phyloP scores from a whole-genome alignment of 2,329 filamentous ascomycete species.

The Fusarium compactum region DNA sequence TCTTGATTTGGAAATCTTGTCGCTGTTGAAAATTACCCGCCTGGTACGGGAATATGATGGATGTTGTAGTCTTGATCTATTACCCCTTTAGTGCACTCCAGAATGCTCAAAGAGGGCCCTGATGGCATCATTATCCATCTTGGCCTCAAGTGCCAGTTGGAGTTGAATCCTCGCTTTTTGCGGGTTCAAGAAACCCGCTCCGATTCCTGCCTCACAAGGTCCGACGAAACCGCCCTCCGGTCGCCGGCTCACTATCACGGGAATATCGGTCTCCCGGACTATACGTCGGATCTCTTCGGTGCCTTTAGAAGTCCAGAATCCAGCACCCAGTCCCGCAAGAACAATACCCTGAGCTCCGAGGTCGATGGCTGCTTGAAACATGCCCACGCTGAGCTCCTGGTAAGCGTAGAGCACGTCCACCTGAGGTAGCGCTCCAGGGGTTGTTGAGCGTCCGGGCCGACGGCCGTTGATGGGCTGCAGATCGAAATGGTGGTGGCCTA shows the following conservation, averaged over 20 bases:
- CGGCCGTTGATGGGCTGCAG: conserved; percentile 42
- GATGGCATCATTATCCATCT: conserved; percentile 47
- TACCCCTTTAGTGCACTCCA: conserved; percentile 42
- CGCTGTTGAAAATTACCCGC: conserved; percentile 18
- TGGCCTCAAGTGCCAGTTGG: conserved; percentile 54
- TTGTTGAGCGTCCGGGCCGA: conserved; percentile 19
- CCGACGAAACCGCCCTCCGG: conserved; percentile 66
- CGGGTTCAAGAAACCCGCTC: conserved; percentile 66
- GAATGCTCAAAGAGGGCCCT: conserved; percentile 48
- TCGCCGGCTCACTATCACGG: conserved; percentile 64
- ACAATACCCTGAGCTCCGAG: conserved; percentile 67
- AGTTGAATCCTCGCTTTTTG: conserved; percentile 67
- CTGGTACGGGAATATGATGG: conserved; percentile 25
- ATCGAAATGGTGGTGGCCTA: conserved; percentile 60
- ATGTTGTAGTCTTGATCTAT: conserved; percentile 16
- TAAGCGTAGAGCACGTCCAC: conserved; percentile 69
- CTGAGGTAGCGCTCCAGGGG: conserved; percentile 57
- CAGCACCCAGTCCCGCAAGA: conserved; percentile 67
- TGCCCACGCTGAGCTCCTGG: conserved; percentile 62
- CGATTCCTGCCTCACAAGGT: conserved; percentile 53
- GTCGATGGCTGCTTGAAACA: conserved; percentile 62
- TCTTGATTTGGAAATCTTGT: conserved; percentile 23
- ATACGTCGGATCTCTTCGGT: conserved; percentile 56
- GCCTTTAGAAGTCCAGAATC: conserved; percentile 59
- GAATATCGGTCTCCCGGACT: conserved; percentile 58